Conservation (phyloP, 805 yeast species). For the Spathaspora gorwiae region DNA sequence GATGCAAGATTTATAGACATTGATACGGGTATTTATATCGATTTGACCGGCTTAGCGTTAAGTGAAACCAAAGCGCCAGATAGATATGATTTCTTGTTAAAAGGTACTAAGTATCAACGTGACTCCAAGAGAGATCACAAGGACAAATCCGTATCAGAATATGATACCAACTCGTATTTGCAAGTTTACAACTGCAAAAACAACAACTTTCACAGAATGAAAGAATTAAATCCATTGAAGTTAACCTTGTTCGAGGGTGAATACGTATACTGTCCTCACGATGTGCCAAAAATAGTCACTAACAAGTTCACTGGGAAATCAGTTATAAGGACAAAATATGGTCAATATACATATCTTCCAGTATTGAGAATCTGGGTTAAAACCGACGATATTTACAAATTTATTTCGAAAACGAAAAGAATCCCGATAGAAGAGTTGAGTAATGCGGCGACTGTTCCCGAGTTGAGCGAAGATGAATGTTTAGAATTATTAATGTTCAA, state of each 20-base stretch:
- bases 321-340: slow-evolving; percentile 27
- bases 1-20: slow-evolving; percentile 54
- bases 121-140: not conserved
- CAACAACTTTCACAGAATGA: slow-evolving; percentile 26
- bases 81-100: slow-evolving; percentile 11
- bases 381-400: slow-evolving; percentile 18
- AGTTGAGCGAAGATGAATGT: slow-evolving; percentile 17
- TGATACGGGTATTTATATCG: slow-evolving; percentile 41
- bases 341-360: slow-evolving; percentile 44
- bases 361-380: slow-evolving; percentile 51
- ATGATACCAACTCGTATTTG: slow-evolving; percentile 20
- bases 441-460: slow-evolving; percentile 2
- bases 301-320: slow-evolving; percentile 29
- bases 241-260: slow-evolving; percentile 32
- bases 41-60: slow-evolving; percentile 38
- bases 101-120: slow-evolving; percentile 5
- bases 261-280: slow-evolving; percentile 29
- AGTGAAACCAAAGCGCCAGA: slow-evolving; percentile 24
- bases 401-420: slow-evolving; percentile 13
- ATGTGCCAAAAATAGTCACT: slow-evolving; percentile 22
- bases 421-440: not conserved
- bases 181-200: slow-evolving; percentile 36
- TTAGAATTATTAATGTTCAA: slow-evolving; percentile 20
- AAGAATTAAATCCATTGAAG: slow-evolving; percentile 29
- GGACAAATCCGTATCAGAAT: slow-evolving; percentile 2